phyloP scores from a whole-genome alignment of 768 basidiomycete genomes.

The Mycena sanguinolenta region DNA sequence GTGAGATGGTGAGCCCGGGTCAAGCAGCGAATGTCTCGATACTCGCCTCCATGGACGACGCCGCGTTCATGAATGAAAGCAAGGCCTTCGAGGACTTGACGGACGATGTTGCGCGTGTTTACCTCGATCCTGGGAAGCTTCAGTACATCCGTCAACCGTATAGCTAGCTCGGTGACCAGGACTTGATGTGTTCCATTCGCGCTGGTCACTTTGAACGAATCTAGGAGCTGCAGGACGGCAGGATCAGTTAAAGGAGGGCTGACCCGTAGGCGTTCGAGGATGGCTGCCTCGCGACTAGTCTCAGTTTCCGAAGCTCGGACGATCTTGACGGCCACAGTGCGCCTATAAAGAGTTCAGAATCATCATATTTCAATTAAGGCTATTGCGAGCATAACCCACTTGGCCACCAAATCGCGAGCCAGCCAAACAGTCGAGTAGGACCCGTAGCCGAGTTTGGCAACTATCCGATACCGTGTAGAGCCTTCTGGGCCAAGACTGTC shows the following conservation, averaged over 20 bases:
- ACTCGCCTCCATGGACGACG: slow-evolving; percentile 9
- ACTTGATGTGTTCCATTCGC: slow-evolving; percentile 7
- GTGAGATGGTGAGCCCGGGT: background rate
- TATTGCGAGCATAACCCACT: background rate
- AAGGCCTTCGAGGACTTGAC: slow-evolving; percentile 9
- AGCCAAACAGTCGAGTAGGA: slow-evolving; percentile 21
- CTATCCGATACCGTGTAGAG: slow-evolving; percentile 4
- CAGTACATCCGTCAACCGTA: background rate
- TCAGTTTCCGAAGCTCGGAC: background rate
- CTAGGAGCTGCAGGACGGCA: background rate
- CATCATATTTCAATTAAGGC: too few relatives aligned
- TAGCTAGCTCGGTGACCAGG: slow-evolving; percentile 6
- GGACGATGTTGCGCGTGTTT: background rate
- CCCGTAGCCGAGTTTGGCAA: slow-evolving; percentile 13
- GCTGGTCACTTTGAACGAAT: background rate
- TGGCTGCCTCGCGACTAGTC: background rate
- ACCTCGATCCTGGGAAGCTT: background rate
- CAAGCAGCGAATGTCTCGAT: background rate
- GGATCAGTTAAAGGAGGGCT: background rate
- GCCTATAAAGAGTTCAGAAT: background rate
- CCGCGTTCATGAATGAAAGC: slow-evolving; percentile 4
- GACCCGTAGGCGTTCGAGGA: slow-evolving; percentile 4
- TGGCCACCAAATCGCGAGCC: background rate
- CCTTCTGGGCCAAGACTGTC: slow-evolving; percentile 10
- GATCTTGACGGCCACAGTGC: slow-evolving; percentile 16